Conservation (phyloP, 2,329 filamentous ascomycete species). For the Diaporthe ilicicola region DNA sequence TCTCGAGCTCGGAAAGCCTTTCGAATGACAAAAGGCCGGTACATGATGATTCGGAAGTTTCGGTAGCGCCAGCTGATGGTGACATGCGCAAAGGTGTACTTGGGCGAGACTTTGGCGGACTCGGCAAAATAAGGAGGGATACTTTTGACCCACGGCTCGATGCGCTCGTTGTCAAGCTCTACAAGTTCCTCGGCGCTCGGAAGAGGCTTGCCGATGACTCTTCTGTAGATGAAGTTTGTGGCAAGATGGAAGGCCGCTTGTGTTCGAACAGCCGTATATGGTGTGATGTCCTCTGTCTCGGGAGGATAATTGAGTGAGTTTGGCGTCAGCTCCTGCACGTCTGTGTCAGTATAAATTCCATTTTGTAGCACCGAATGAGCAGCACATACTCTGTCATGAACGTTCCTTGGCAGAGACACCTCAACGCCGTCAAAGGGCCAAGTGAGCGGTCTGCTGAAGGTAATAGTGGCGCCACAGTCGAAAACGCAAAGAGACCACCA, state of each 20-base stretch:
- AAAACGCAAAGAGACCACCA: conserved; percentile 53
- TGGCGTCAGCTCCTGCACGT: conserved; percentile 42
- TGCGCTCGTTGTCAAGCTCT: conserved; percentile 48
- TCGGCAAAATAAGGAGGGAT: conserved; percentile 49
- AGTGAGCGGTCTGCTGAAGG: conserved; percentile 39
- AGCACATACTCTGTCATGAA: conserved; percentile 36
- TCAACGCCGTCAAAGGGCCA: conserved; percentile 39
- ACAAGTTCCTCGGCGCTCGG: conserved; percentile 52
- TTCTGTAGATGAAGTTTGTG: conserved; percentile 54
- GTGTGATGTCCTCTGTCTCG: conserved; percentile 49
- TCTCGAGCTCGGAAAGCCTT: conserved; percentile 41
- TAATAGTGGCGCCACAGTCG: conserved; percentile 52
- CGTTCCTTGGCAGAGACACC: conserved; percentile 38
- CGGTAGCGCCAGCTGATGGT: conserved; percentile 54
- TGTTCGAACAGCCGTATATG: conserved; percentile 52
- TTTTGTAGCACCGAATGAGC: background rate
- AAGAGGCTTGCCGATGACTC: conserved; percentile 53
- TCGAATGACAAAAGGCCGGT: conserved; percentile 54
- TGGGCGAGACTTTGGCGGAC: conserved; percentile 42
- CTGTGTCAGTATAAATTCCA: background rate
- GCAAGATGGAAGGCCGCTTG: conserved; percentile 55
- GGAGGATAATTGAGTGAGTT: conserved; percentile 44
- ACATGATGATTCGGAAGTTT: conserved; percentile 58
- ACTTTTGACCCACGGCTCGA: conserved; percentile 48
- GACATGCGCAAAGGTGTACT: conserved; percentile 50